Conservation (phyloP, 345 rosid genomes). For the Leavenworthia alabamica region DNA sequence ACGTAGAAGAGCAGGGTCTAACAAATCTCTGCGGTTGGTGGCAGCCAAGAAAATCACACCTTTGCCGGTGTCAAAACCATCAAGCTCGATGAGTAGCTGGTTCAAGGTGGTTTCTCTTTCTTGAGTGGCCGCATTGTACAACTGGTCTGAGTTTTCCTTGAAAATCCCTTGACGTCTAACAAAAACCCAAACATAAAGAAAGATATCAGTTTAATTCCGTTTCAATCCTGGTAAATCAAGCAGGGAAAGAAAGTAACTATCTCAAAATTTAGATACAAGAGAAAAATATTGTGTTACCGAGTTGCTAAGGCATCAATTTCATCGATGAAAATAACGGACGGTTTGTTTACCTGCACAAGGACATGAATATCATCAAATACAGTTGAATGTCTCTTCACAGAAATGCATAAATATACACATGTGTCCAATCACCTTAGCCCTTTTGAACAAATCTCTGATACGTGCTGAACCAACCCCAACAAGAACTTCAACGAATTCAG, state of each 20-base stretch:
- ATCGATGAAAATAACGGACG: conserved; percentile 89
- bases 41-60: conserved; percentile 96
- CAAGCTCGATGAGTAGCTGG: conserved; percentile 92
- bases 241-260: background rate
- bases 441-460: conserved; percentile 89
- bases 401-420: background rate
- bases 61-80: conserved; percentile 97
- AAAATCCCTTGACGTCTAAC: conserved; percentile 84
- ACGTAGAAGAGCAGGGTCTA: conserved; percentile 94
- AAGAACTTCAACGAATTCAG: conserved; percentile 92
- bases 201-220: background rate
- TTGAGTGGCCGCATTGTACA: conserved; percentile 92
- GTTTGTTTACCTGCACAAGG: conserved; percentile 78
- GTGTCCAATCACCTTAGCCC: conserved; percentile 68
- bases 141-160: conserved; percentile 67
- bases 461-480: conserved; percentile 98
- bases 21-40: conserved; percentile 82
- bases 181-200: background rate
- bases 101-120: conserved; percentile 96
- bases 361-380: conserved; percentile 18
- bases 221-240: background rate
- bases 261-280: conserved; percentile 1
- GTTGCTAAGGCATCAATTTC: conserved; percentile 96
- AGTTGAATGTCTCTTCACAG: background rate
- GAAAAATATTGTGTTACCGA: conserved; percentile 38